A percentile compares a stretch with the other conserved stretches of the same genome.
These are phyloP conservation scores for Colletotrichum salicis DNA, from an alignment of 2,329 filamentous ascomycete genomes.

Conservation along the genomic window DNA sequence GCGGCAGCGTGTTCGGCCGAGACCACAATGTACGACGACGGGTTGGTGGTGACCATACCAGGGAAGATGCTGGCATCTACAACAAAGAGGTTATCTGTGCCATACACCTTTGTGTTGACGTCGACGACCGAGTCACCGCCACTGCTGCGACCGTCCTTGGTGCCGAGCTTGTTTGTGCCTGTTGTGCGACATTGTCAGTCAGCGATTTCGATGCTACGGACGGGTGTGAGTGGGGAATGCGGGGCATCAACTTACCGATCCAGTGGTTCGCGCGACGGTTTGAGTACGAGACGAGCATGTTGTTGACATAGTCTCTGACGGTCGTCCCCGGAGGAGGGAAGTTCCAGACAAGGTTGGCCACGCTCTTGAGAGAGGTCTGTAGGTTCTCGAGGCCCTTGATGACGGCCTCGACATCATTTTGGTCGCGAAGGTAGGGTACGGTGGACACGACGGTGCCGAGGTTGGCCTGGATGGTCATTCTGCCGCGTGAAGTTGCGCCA, in stretches of 20 bases:
- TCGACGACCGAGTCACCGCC: constrained; percentile 71
- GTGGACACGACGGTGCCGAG: constrained; percentile 69
- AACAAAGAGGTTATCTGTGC: constrained; percentile 75
- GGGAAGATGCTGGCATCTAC: constrained; percentile 77
- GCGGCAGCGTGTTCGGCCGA: constrained; percentile 69
- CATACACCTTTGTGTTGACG: constrained; percentile 71
- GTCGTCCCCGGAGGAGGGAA: constrained; percentile 63
- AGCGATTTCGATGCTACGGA: background rate
- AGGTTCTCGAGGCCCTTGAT: constrained; percentile 72
- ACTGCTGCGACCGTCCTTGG: constrained; percentile 61
- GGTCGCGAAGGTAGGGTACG: constrained; percentile 68
- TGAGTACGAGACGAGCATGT: constrained; percentile 52
- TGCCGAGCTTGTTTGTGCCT: constrained; percentile 68
- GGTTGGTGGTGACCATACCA: constrained; percentile 75
- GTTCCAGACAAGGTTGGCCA: constrained; percentile 66
- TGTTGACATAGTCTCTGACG: constrained; percentile 66
- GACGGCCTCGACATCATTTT: constrained; percentile 71
- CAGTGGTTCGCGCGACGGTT: constrained; percentile 62
- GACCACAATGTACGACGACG: constrained; percentile 71
- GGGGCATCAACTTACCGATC: constrained; percentile 49
- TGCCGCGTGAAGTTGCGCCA: constrained; percentile 69
- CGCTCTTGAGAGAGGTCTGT: constrained; percentile 61
- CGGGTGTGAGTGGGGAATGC: too few species aligned
- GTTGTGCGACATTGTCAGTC: constrained; percentile 43
- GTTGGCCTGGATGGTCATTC: constrained; percentile 67